Percentiles rank a stretch among this genome's conserved stretches.
Conservation (phyloP, 192 early-diverging fungal genomes). For the Gigaspora rosea region DNA sequence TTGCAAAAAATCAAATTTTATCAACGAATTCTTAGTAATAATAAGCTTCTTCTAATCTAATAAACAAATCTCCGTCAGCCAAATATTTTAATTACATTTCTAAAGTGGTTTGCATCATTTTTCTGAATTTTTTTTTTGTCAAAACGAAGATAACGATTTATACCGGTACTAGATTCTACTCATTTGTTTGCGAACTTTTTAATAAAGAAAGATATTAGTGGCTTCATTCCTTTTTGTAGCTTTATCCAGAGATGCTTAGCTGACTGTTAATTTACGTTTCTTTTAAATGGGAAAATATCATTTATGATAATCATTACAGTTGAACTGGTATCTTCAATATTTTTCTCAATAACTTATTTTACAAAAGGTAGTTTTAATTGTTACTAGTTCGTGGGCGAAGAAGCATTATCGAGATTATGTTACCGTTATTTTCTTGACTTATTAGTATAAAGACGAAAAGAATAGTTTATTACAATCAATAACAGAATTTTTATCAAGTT, state of each 20-base stretch:
- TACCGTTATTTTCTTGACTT: not conserved
- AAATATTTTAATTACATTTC: no score
- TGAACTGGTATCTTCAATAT: no score
- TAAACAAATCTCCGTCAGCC: no score
- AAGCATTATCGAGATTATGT: constrained; percentile 37
- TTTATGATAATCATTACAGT: not conserved
- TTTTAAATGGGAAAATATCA: constrained; percentile 2
- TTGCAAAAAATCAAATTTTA: no score
- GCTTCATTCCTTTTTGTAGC: constrained; percentile 53
- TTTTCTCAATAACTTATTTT: no score
- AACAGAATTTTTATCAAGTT: not conserved
- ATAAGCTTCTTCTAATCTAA: no score
- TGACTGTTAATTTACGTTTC: constrained; percentile 51
- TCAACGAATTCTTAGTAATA: no score
- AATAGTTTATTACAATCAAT: not conserved
- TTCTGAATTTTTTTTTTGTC: no score
- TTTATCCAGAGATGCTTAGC: constrained; percentile 48
- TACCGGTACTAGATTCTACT: no score
- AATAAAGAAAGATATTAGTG: constrained; percentile 47
- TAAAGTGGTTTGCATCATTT: no score
- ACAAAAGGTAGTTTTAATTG: not conserved
- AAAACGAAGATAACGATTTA: no score
- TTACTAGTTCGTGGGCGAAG: constrained; percentile 48
- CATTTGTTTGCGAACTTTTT: constrained; percentile 31
- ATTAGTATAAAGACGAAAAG: no score